Evolutionary conservation across 2,329 filamentous ascomycete species (phyloP).

Genomic region (Botrytis hyacinthi): DNA sequence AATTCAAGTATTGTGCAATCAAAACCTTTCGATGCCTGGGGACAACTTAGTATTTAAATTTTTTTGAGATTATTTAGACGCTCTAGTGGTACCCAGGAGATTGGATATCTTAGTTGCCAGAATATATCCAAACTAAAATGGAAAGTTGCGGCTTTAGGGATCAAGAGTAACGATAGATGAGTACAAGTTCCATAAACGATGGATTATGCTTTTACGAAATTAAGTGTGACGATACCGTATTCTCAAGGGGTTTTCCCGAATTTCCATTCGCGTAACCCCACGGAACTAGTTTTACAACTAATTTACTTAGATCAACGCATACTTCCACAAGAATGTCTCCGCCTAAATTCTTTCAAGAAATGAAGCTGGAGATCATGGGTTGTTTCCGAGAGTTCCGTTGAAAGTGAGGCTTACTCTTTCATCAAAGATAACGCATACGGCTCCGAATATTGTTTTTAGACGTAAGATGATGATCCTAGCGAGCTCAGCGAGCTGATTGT

Average conservation of each 20-base stretch:
- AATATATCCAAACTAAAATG: too few species aligned
- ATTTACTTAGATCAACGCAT: too few species aligned
- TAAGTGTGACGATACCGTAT: neutral
- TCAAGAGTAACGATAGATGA: neutral
- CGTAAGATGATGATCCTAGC: neutral
- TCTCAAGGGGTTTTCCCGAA: neutral
- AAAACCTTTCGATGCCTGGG: neutral
- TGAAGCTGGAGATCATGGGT: too few species aligned
- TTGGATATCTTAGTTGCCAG: neutral
- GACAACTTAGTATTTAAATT: neutral
- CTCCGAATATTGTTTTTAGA: neutral
- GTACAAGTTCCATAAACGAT: neutral
- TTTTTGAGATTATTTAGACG: neutral
- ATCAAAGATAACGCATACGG: neutral
- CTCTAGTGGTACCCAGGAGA: rapidly evolving
- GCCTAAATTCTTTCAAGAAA: neutral
- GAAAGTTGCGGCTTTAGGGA: neutral
- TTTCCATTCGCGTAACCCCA: neutral
- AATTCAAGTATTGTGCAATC: neutral
- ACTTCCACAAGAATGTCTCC: neutral
- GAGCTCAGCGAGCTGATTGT: neutral
- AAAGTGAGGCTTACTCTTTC: neutral
- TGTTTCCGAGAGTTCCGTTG: neutral
- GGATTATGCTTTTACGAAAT: neutral
- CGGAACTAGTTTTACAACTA: neutral